Conservation (phyloP, 2,329 filamentous ascomycete genomes). For the Colletotrichum tanaceti region DNA sequence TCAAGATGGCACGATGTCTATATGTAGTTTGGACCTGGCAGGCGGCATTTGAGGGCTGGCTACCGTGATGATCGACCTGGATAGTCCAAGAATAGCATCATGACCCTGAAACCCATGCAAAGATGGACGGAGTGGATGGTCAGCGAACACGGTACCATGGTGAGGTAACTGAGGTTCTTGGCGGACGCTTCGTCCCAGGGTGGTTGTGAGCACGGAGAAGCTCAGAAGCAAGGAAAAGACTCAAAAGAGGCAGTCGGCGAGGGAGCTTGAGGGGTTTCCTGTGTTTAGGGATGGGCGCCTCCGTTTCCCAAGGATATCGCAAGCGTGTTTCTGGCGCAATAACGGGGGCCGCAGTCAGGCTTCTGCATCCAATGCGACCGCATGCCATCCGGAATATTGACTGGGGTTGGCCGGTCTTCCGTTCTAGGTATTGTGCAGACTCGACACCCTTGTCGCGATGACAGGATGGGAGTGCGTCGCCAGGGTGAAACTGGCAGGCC, state of each 20-base stretch:
- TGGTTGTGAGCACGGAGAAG: conserved; percentile 18
- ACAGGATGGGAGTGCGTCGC: conserved; percentile 35
- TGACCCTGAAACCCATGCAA: conserved; percentile 17
- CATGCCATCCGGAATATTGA: conserved; percentile 27
- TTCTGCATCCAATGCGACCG: conserved; percentile 34
- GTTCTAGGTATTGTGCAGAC: no score
- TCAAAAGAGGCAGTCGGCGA: neutral
- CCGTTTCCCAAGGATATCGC: conserved; percentile 33
- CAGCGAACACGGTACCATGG: conserved; percentile 18
- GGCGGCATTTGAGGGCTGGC: neutral
- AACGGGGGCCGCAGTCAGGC: conserved; percentile 18
- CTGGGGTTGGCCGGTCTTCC: neutral
- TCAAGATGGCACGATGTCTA: conserved; percentile 39
- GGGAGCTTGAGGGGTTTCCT: conserved; percentile 16
- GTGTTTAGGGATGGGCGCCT: conserved; percentile 34
- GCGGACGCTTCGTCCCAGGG: conserved; percentile 37
- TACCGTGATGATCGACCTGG: conserved; percentile 28
- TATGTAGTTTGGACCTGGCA: conserved; percentile 24
- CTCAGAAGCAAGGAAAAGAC: conserved; percentile 4
- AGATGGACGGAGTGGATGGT: conserved; percentile 20
- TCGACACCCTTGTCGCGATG: conserved; percentile 20
- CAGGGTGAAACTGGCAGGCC: conserved; percentile 38
- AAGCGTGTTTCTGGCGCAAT: conserved; percentile 20
- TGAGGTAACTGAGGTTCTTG: conserved; percentile 37
- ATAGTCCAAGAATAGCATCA: conserved; percentile 38